These are phyloP conservation scores for Rhododendron ovatum DNA, from an alignment of 148 eudicot genomes.

Conservation along the genomic window DNA sequence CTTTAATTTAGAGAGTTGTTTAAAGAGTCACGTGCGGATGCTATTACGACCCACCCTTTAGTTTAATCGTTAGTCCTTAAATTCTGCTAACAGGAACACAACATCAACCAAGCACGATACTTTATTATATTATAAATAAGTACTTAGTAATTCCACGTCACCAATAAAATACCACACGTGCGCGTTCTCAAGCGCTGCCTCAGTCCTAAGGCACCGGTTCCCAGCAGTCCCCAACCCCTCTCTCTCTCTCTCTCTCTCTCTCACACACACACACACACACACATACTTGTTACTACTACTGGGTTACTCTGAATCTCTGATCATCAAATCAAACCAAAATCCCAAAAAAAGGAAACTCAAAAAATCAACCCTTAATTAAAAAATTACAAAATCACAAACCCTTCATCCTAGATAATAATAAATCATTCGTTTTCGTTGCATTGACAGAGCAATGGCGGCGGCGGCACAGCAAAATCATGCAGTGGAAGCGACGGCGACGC, in stretches of 20 bases:
- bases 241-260: background rate
- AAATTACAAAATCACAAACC: background rate
- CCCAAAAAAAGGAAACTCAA: background rate
- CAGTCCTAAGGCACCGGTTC: background rate
- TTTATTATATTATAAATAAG: too few relatives aligned
- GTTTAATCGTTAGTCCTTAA: too few relatives aligned
- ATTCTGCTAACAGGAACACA: background rate
- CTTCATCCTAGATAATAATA: background rate
- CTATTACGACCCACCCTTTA: too few relatives aligned
- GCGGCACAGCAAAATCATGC: background rate
- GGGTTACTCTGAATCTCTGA: background rate
- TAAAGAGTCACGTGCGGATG: too few relatives aligned
- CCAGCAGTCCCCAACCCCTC: background rate
- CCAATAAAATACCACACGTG: background rate
- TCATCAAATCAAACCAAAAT: background rate
- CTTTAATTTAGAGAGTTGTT: too few relatives aligned
- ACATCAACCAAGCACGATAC: background rate
- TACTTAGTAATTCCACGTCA: background rate
- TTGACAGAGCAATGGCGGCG: background rate
- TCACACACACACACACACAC: background rate
- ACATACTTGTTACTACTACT: background rate
- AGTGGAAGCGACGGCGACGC: slow-evolving; percentile 4
- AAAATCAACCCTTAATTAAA: background rate
- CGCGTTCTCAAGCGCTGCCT: background rate
- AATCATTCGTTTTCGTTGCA: background rate